Conservation (phyloP, 148 eudicot species). For the Spergularia bocconei region DNA sequence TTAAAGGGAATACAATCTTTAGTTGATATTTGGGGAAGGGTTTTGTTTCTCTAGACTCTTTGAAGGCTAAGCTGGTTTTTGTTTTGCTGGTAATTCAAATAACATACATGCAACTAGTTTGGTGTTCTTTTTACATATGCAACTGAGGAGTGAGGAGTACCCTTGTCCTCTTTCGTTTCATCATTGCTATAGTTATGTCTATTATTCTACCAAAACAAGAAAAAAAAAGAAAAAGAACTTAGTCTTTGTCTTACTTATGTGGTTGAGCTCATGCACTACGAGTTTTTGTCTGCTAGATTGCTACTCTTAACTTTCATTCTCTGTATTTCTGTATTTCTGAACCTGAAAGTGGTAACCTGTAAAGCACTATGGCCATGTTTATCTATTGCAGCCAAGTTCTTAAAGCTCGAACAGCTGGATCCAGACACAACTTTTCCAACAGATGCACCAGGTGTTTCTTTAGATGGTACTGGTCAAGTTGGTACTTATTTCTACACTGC, state of each 20-base stretch:
- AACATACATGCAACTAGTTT: too few relatives aligned
- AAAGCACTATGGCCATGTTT: constrained; percentile 9
- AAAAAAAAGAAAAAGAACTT: too few relatives aligned
- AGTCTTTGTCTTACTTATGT: background rate
- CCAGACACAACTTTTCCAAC: constrained; percentile 64
- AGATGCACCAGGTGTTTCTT: constrained; percentile 70
- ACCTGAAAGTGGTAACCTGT: background rate
- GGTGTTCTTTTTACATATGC: too few relatives aligned
- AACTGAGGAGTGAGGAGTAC: too few relatives aligned
- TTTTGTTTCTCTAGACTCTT: too few relatives aligned
- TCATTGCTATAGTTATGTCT: too few relatives aligned
- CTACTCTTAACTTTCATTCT: background rate
- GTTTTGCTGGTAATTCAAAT: background rate
- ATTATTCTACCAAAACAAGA: too few relatives aligned
- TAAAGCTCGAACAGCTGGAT: constrained; percentile 88
- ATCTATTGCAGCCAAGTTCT: constrained; percentile 73
- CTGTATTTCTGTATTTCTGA: constrained; percentile 1
- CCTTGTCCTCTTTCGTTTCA: too few relatives aligned
- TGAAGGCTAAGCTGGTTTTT: background rate
- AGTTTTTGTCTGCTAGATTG: background rate
- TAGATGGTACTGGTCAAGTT: constrained; percentile 90
- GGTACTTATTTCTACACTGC: constrained; percentile 97
- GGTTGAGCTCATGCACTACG: background rate
- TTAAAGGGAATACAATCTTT: too few relatives aligned
- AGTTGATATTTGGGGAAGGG: too few relatives aligned